Conservation (phyloP, 225 moss, liverwort and hornwort species). For the Sphagnum contortum region DNA sequence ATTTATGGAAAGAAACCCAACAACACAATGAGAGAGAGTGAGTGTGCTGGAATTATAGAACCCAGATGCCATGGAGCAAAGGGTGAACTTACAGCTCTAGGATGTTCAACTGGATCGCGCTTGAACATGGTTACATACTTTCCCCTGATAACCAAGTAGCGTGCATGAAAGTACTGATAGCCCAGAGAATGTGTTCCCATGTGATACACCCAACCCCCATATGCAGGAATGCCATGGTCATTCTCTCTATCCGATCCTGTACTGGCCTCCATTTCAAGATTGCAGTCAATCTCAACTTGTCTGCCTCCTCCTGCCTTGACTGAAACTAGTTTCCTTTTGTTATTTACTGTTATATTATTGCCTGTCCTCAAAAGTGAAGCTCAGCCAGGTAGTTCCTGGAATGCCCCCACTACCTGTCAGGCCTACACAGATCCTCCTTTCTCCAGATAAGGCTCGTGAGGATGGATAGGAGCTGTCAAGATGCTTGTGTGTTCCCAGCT, state of each 20-base stretch:
- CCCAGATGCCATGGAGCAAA: not conserved
- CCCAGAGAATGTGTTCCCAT: conserved; percentile 17
- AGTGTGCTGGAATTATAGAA: not conserved
- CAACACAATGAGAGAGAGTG: not conserved
- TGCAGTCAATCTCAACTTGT: no score
- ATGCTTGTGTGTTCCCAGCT: not conserved
- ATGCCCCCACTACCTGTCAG: no score
- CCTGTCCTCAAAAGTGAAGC: no score
- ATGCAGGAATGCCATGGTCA: not conserved
- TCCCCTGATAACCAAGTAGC: conserved; percentile 20
- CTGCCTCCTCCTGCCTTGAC: no score
- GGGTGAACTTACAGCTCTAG: conserved; percentile 8
- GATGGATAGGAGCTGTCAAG: no score
- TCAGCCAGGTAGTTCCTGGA: no score
- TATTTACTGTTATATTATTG: no score
- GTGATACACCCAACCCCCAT: conserved; percentile 24
- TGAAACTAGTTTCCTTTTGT: no score
- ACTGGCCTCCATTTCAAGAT: no score
- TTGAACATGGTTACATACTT: conserved; percentile 24
- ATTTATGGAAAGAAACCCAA: not conserved
- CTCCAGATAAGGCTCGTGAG: no score
- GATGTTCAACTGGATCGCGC: conserved; percentile 15
- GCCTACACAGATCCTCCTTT: no score
- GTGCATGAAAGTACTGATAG: conserved; percentile 15
- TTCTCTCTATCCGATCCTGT: no score